phyloP scores from a whole-genome alignment of 2,329 filamentous ascomycete species.

The Ceratocystis alfenasii region DNA sequence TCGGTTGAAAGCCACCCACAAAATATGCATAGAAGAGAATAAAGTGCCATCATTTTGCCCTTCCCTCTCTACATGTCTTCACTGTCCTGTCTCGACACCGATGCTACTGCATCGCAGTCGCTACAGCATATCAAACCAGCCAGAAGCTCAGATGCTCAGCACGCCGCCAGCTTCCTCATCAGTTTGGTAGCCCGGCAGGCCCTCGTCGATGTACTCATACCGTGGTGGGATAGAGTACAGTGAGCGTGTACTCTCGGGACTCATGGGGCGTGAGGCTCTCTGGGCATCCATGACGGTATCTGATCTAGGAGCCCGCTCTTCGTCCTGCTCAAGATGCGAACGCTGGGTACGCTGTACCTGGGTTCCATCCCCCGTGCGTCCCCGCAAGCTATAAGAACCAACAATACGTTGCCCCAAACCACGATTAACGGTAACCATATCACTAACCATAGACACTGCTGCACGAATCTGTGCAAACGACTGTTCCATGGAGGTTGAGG shows the following conservation, averaged over 20 bases:
- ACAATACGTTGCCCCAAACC: conserved; percentile 24
- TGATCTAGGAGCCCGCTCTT: background rate
- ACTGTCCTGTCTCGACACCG: background rate
- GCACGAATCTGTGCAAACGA: conserved; percentile 39
- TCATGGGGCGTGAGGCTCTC: background rate
- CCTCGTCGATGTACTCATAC: conserved; percentile 23
- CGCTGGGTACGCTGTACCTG: background rate
- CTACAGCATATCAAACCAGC: background rate
- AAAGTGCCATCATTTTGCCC: too few relatives aligned
- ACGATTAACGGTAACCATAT: conserved; percentile 37
- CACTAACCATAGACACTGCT: conserved; percentile 36
- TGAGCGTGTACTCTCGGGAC: conserved; percentile 21
- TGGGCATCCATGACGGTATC: background rate
- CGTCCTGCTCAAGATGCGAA: background rate
- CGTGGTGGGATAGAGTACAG: conserved; percentile 19
- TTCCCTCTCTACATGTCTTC: too few relatives aligned
- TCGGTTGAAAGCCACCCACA: background rate
- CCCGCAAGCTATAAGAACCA: conserved; percentile 10
- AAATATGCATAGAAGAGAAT: too few relatives aligned
- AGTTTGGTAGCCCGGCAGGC: conserved; percentile 24
- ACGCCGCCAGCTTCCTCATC: conserved; percentile 16
- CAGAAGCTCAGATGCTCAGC: background rate
- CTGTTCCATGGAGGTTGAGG: conserved; percentile 35
- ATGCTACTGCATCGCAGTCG: background rate
- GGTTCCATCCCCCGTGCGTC: conserved; percentile 8